Evolutionary conservation across 2,329 filamentous ascomycete species (phyloP), one percentile per base, ranked within the genome.

Genomic region (Ophiosphaerella korrae): DNA sequence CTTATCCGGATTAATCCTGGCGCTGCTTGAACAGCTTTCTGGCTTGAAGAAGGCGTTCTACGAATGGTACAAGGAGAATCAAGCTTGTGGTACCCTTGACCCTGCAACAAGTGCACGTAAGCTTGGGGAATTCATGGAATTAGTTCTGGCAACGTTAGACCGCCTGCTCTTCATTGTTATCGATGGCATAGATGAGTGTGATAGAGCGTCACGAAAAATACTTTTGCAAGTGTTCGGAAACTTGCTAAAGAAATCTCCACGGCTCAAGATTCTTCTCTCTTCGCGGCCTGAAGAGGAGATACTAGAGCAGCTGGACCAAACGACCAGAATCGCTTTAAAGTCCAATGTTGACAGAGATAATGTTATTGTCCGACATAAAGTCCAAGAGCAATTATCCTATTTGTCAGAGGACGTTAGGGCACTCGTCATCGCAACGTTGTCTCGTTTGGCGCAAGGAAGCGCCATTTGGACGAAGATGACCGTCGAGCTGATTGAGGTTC

Each of bases 11-110:
- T 34, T 50, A 34, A 44, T 54, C 26, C 34, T 50, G 13, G n/a
- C 47, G 29, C 51, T 54, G 0, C 46, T 54, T 26, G 38, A 54
- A 40, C 47, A 54, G 39, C 47, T 54, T 23, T 35, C 51, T 39
- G 47, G 51, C 2, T 43, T 54, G 21, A 54, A 54, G 34, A 54
- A 45, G 34, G 48, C 46, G 2, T 54, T 54, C 43, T 54, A 50
- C 33, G 39, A 54, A 34, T 54, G 43, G 51, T 54, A 54, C 36
- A 54, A 50, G 33, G 47, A 50, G 23, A 54, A 50, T 31, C 47
- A 50, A 23, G 42, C 46, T 36, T 47, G 37, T 18, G 47, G 51
- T 24, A 42, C 33, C 43, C 37, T 54, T 34, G 32, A 47, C 4
- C 47, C 47, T 33, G 37, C 47, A 44, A 44, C 47, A 24, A 54